A percentile compares a stretch with the other conserved stretches of the same genome.
Evolutionary conservation across 176 grass and related monocot species (phyloP).

Genomic region (Oryza brachyantha): DNA sequence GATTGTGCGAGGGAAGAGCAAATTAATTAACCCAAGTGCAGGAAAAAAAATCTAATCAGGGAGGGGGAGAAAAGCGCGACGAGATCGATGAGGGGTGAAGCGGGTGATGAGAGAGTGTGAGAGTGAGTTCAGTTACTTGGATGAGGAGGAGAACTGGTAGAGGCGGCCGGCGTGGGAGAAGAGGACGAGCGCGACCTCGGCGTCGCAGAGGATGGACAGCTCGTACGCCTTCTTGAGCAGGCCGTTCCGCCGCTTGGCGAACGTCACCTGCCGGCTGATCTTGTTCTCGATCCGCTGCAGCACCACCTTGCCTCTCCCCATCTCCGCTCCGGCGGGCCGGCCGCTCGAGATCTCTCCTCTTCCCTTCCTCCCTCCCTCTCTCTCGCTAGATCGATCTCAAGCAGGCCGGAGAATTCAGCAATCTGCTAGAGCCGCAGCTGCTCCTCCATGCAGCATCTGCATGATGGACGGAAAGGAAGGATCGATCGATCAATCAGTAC

Average conservation of each 20-base stretch:
- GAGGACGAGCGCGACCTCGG: conserved; percentile 70
- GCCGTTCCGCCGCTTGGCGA: conserved; percentile 76
- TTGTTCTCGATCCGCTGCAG: conserved; percentile 94
- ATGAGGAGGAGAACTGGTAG: conserved; percentile 64
- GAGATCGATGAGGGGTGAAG: not conserved
- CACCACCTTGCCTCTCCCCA: conserved; percentile 79
- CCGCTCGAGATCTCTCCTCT: not conserved
- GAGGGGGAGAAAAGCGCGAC: not conserved
- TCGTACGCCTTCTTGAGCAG: conserved; percentile 91
- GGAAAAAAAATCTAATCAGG: too few relatives aligned
- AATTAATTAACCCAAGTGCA: too few relatives aligned
- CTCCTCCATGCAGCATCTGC: not conserved
- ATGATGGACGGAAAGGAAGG: not conserved
- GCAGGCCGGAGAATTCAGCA: not conserved
- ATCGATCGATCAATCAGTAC: not conserved
- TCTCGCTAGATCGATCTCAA: not conserved
- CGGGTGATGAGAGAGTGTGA: too few relatives aligned
- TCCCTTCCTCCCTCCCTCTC: not conserved
- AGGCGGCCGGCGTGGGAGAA: conserved; percentile 74
- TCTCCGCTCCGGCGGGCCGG: too few relatives aligned
- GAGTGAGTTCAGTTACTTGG: conserved; percentile 37
- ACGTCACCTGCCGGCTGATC: conserved; percentile 87
- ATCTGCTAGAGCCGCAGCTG: not conserved
- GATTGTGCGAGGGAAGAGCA: not conserved
- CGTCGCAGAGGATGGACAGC: conserved; percentile 80